phyloP scores from a whole-genome alignment of 306 rosid genomes.

The Bauhinia variegata region DNA sequence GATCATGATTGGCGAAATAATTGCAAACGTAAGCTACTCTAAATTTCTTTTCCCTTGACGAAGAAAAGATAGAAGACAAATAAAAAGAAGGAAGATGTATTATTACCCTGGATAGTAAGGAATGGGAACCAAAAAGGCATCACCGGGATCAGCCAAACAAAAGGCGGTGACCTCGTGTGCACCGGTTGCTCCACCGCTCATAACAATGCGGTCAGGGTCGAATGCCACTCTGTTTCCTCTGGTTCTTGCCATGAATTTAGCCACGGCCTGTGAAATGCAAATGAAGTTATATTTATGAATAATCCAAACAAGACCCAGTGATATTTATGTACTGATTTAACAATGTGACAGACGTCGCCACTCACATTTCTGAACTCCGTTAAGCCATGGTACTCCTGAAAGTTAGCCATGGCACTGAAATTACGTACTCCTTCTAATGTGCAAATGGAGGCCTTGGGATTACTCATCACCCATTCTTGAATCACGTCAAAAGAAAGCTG shows the following conservation, averaged over 20 bases:
- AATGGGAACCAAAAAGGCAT: constrained; percentile 80
- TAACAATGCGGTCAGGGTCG: constrained; percentile 75
- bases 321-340: too few species aligned
- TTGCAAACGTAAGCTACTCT: not conserved
- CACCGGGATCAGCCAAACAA: constrained; percentile 84
- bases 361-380: constrained; percentile 76
- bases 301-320: too few species aligned
- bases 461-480: constrained; percentile 56
- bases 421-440: constrained; percentile 57
- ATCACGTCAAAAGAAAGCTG: constrained; percentile 67
- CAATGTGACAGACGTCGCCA: too few species aligned
- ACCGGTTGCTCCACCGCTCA: constrained; percentile 95
- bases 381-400: constrained; percentile 85
- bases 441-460: constrained; percentile 83
- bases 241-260: constrained; percentile 71
- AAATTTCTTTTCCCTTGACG: too few species aligned
- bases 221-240: constrained; percentile 72
- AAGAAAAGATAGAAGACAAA: not conserved
- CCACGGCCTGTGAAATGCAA: constrained; percentile 61
- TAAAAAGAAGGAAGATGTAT: not conserved
- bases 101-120: constrained; percentile 86
- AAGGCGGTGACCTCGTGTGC: constrained; percentile 77
- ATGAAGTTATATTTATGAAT: not conserved
- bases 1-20: not conserved
- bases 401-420: constrained; percentile 64